These are phyloP conservation scores for Populus alba DNA, from an alignment of 345 rosid genomes.

Conservation along the genomic window DNA sequence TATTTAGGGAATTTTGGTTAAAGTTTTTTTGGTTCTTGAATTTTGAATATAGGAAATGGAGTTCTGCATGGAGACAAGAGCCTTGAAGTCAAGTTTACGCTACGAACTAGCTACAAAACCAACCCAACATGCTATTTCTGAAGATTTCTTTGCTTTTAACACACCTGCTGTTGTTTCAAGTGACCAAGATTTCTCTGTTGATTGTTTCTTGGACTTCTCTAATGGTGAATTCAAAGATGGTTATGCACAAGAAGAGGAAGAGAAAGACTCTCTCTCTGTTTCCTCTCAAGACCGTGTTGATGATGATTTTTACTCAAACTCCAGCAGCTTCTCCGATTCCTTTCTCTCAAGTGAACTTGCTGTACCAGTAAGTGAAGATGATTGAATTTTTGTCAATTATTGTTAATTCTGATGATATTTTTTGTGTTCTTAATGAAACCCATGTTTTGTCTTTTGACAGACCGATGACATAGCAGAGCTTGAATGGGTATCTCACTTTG, in stretches of 20 bases:
- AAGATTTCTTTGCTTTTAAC: conserved; percentile 32
- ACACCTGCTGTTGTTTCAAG: conserved; percentile 15
- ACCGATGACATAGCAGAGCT: conserved; percentile 47
- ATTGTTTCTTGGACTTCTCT: conserved; percentile 66
- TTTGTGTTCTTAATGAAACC: background rate
- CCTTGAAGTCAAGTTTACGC: conserved; percentile 53
- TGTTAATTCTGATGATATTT: too few species aligned
- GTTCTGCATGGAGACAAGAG: conserved; percentile 55
- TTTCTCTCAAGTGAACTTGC: conserved; percentile 32
- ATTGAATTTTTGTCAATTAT: background rate
- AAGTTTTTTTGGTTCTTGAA: background rate
- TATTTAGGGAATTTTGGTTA: background rate
- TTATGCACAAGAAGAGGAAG: conserved; percentile 17
- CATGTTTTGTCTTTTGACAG: conserved; percentile 19
- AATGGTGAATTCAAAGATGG: conserved; percentile 32
- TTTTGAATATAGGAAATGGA: conserved; percentile 28
- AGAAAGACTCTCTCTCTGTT: conserved; percentile 39
- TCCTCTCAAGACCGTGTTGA: conserved; percentile 34
- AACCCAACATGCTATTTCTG: conserved; percentile 32
- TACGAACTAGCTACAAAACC: conserved; percentile 36
- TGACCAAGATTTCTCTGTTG: conserved; percentile 72
- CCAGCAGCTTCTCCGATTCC: conserved; percentile 23
- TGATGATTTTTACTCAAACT: conserved; percentile 40
- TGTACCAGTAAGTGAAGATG: conserved; percentile 35
- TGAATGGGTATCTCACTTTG: conserved; percentile 58